Percentiles rank a stretch among this genome's conserved stretches.
phyloP scores from a whole-genome alignment of 768 basidiomycete species.

The Podaxis carcinomalis region DNA sequence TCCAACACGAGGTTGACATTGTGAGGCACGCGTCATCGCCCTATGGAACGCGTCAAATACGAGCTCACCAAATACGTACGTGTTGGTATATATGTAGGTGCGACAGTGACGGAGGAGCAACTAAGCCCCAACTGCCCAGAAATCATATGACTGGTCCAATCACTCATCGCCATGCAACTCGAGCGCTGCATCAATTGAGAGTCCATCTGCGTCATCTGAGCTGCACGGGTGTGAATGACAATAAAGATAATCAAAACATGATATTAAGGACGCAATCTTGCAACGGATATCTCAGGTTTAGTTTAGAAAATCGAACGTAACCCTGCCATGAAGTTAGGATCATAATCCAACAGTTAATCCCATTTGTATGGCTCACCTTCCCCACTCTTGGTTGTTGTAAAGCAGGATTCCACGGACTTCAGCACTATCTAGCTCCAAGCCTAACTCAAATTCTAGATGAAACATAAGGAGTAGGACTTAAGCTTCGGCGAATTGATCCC shows the following conservation, averaged over 20 bases:
- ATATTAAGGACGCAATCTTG: not conserved
- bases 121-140: not conserved
- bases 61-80: not conserved
- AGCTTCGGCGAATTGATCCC: not conserved
- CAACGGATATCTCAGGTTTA: constrained; percentile 17
- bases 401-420: constrained; percentile 81
- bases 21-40: not conserved
- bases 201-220: constrained; percentile 6
- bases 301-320: constrained; percentile 45
- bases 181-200: constrained; percentile 6
- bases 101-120: constrained; percentile 22
- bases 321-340: constrained; percentile 24
- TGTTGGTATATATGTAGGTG: constrained; percentile 20
- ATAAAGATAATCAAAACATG: not conserved
- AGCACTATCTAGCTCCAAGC: constrained; percentile 78
- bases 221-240: not conserved
- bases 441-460: constrained; percentile 72
- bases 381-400: constrained; percentile 77
- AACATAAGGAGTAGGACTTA: not conserved
- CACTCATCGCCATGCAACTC: not conserved
- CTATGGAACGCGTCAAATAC: not conserved
- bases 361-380: constrained; percentile 45
- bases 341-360: not conserved
- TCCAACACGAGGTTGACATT: not conserved
- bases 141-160: constrained; percentile 14